Evolutionary conservation across 768 basidiomycete genomes (phyloP).

Genomic region (Zangia roseola): DNA sequence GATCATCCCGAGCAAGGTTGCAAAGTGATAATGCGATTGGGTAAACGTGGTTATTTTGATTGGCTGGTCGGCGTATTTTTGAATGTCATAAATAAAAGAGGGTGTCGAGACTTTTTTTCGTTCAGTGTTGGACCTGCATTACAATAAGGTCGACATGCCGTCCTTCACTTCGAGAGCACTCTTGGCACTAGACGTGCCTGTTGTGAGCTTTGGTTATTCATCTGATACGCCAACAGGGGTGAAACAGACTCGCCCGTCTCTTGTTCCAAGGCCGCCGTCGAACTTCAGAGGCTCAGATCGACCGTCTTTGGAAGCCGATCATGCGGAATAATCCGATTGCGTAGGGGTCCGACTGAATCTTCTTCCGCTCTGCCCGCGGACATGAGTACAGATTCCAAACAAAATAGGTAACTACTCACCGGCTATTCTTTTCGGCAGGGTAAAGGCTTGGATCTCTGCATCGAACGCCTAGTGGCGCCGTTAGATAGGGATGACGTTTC

Average conservation of each 20-base stretch:
- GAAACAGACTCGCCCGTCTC: no score
- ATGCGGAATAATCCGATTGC: conserved; percentile 84
- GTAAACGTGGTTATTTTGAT: conserved; percentile 91
- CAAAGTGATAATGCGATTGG: conserved; percentile 88
- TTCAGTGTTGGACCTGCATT: conserved; percentile 95
- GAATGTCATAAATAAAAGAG: conserved; percentile 98
- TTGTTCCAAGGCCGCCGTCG: conserved; percentile 89
- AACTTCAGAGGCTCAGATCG: conserved; percentile 79
- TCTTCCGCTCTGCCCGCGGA: conserved; percentile 71
- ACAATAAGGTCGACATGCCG: conserved; percentile 95
- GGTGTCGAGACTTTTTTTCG: conserved; percentile 81
- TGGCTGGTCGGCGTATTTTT: conserved; percentile 95
- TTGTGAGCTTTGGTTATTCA: not conserved
- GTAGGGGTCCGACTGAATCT: conserved; percentile 83
- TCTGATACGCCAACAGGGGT: not conserved
- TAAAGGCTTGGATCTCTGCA: conserved; percentile 97
- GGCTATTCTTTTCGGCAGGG: conserved; percentile 84
- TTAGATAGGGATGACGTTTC: not conserved
- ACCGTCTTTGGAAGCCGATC: conserved; percentile 58
- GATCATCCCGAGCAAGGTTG: conserved; percentile 83
- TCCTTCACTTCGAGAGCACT: conserved; percentile 94
- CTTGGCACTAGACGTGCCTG: conserved; percentile 86
- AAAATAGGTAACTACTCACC: conserved; percentile 48
- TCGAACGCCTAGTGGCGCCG: conserved; percentile 57
- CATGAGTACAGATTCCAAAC: conserved; percentile 8